A percentile compares a stretch with the other conserved stretches of the same genome.
Conservation (phyloP, 306 rosid genomes). For the Leucaena leucocephala region DNA sequence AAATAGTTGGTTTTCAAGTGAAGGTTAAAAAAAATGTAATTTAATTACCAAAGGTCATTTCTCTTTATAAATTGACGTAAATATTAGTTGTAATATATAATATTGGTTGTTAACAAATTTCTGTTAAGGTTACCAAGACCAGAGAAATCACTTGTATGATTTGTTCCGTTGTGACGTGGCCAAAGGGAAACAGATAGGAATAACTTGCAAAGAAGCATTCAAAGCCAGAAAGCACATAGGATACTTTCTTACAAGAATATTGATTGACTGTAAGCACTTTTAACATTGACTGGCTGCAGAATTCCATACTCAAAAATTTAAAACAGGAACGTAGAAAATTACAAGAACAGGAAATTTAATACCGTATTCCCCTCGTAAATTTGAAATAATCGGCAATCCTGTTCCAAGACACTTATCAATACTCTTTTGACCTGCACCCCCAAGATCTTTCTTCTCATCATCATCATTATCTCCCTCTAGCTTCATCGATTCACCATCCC, state of each 20-base stretch:
- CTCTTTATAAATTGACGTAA: background rate
- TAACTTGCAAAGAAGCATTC: conserved; percentile 3
- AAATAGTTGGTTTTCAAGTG: background rate
- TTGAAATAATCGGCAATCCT: background rate
- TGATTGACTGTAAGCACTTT: background rate
- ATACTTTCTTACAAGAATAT: conserved; percentile 28
- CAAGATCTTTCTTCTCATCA: background rate
- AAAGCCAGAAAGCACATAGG: conserved; percentile 9
- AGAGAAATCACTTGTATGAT: background rate
- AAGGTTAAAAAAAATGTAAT: background rate
- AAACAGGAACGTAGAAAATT: background rate
- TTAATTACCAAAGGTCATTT: background rate
- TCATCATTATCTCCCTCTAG: background rate
- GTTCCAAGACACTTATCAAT: background rate
- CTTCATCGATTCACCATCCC: background rate
- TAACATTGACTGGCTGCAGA: background rate
- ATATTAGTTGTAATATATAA: background rate
- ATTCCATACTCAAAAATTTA: background rate
- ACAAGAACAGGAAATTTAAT: background rate
- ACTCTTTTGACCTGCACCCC: background rate
- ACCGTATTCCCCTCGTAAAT: background rate
- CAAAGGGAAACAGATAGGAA: background rate
- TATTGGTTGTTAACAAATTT: background rate
- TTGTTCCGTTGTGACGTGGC: background rate
- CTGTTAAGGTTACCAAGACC: background rate